Base-by-base conservation (phyloP, 805 yeast genomes). In the Ogataea pilisensis region DNA sequence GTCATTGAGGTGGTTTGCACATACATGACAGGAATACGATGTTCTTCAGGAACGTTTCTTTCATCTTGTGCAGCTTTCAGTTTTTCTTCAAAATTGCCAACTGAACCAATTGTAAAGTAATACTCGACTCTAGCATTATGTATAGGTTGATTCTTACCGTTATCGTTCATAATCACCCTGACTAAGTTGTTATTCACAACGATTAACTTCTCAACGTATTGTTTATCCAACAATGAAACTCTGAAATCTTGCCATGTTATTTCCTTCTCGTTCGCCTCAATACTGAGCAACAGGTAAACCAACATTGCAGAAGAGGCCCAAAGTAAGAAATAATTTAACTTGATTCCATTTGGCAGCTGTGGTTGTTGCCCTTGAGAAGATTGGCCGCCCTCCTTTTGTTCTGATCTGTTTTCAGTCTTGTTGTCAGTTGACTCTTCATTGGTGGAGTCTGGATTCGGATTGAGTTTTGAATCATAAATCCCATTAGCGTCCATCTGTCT, bases 91-190 rank as follows among this genome's bases (percentile, higher is more conserved):
- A 90, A 86, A 18, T 78, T 70, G 49, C 85, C 90, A 6, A 88
- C 80, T 0, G 95, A 85, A 4, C 97, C 96, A 54, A 90, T 87
- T 12, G 95, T 83, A 67, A 90, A 90, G 37, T 63, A 71, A 49
- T 68, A 67, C 30, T 54, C 58, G 27, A 50, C 55, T 18, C 40
- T 51, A 6, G 60, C 42, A 34, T 53, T 53, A 40, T 50, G 56
- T 21, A 55, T 46, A 13, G 65, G 58, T 29, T 58, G 63, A 30
- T 52, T 53, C 40, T 57, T 55, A 29, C 66, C 66, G 21, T 73
- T 60, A 57, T 60, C 63, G 37, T 75, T 70, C 47, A 85, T 63
- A 50, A 80, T 79, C 4, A 85, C 90, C 53, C 79, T 84, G 1
- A 87, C 96, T 3, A 74, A 61, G 46, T 76, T 75, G 50, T 78